Evolutionary conservation across 2,329 filamentous ascomycete species (phyloP), one percentile per base, ranked within the genome.

Genomic region (Aureobasidium subglaciale): DNA sequence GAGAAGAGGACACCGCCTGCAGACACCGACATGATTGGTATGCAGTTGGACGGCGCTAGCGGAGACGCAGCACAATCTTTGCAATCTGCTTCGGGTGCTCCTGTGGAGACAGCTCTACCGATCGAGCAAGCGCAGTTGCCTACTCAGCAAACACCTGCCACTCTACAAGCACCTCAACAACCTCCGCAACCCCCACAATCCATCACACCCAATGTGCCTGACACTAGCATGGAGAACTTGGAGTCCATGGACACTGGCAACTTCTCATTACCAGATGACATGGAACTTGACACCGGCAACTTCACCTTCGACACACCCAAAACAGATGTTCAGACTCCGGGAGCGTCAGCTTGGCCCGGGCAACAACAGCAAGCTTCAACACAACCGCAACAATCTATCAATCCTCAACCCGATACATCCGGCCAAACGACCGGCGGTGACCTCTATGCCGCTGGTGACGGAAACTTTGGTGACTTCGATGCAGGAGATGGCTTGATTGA

Each of bases 61-160:
- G 67, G 66, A 9, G 83, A 81, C 15, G 81, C 82, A 20, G 82
- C 79, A 71, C 56, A 82, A 2, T 87, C 84, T 6, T 83, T 84
- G 76, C 75, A 78, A 11, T 78, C 75, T 18, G 84, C 30, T 16
- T 41, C 57, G 1, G 38, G 42, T 22, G 22, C 42, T 25, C 9
- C 41, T 24, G 46, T 16, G 27, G 30, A 48, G 6, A 4, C 54
- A 8, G 34, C 27, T 27, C 15, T 20, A n/a, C 34, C 34, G 22
- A 10, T 18, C 2, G 48, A 56, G 41, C 54, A 50, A 22, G 30
- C 42, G 8, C 56, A 55, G 15, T 34, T 52, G 32, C n/a, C 49
- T 9, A n/a, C 40, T 13, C 40, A 45, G 15, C 27, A 35, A 13
- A 41, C 50, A 16, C 43, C 52, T 30, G 13, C 37, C 7, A 24